Evolutionary conservation across 2,329 filamentous ascomycete species (phyloP).

Genomic region (Arachnopeziza araneosa): DNA sequence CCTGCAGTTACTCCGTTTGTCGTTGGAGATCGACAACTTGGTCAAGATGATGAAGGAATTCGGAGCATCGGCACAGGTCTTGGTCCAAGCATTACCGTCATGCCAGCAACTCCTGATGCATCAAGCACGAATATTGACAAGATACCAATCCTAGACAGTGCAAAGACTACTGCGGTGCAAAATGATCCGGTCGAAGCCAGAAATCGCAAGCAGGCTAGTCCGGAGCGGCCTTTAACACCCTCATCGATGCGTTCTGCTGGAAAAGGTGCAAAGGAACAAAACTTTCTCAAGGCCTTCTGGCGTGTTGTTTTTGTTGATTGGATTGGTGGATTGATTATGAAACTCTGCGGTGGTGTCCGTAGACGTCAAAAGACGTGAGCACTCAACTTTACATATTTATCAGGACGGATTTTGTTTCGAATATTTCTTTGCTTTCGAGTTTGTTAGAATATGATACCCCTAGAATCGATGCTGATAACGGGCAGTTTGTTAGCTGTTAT

Average conservation of each 20-base stretch:
- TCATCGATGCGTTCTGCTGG: constrained; percentile 23
- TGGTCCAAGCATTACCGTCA: constrained; percentile 19
- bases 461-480: not conserved
- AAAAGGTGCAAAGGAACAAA: constrained; percentile 21
- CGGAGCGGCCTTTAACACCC: constrained; percentile 26
- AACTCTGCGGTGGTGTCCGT: constrained; percentile 25
- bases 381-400: not conserved
- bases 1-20: constrained; percentile 13
- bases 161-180: constrained; percentile 21
- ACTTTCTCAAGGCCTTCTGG: constrained; percentile 30
- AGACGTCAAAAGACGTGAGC: not conserved
- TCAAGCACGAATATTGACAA: constrained; percentile 2
- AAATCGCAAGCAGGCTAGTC: constrained; percentile 16
- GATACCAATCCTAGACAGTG: not conserved
- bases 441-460: not conserved
- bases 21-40: constrained; percentile 12
- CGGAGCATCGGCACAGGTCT: constrained; percentile 3
- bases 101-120: constrained; percentile 17
- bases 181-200: constrained; percentile 14
- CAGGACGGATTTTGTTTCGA: not conserved
- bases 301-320: constrained; percentile 32
- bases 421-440: not conserved
- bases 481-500: constrained; percentile 23
- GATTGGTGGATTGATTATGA: constrained; percentile 30
- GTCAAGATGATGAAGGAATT: constrained; percentile 3